Evolutionary conservation across 306 rosid genomes (phyloP).

Genomic region (Senna tora): DNA sequence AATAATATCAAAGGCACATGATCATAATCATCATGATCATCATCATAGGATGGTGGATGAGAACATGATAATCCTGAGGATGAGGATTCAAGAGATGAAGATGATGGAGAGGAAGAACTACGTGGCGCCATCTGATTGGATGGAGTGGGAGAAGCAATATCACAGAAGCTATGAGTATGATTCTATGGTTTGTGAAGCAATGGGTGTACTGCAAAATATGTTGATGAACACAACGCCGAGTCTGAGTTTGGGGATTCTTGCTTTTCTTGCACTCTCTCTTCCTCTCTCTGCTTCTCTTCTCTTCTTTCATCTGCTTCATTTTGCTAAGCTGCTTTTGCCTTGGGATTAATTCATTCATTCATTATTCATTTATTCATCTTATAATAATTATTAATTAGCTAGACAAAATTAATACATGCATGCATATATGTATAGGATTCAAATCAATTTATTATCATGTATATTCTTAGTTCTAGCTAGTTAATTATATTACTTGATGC

Average conservation of each 20-base stretch:
- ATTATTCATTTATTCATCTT: too few relatives aligned
- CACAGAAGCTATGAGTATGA: conserved; percentile 58
- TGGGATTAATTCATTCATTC: too few relatives aligned
- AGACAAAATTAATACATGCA: too few relatives aligned
- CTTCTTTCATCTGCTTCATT: conserved; percentile 32
- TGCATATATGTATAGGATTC: too few relatives aligned
- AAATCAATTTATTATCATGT: too few relatives aligned
- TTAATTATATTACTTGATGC: too few relatives aligned
- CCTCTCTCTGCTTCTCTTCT: conserved; percentile 42
- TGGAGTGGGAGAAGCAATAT: conserved; percentile 66
- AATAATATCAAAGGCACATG: too few relatives aligned
- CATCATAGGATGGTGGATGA: conserved; percentile 68
- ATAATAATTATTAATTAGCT: too few relatives aligned
- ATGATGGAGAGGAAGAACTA: conserved; percentile 67
- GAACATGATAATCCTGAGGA: conserved; percentile 63
- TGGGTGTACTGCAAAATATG: conserved; percentile 54
- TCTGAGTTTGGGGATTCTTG: conserved; percentile 47
- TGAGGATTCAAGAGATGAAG: conserved; percentile 70
- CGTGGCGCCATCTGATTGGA: conserved; percentile 68
- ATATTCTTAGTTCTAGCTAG: too few relatives aligned
- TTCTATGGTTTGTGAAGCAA: conserved; percentile 49
- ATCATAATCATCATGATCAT: too few relatives aligned
- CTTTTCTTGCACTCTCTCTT: conserved; percentile 41
- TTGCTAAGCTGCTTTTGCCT: too few relatives aligned
- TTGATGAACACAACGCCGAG: conserved; percentile 66